Evolutionary conservation across 2,329 filamentous ascomycete species (phyloP), one percentile per base, ranked within the genome.

Genomic region (Phialophora verrucosa): DNA sequence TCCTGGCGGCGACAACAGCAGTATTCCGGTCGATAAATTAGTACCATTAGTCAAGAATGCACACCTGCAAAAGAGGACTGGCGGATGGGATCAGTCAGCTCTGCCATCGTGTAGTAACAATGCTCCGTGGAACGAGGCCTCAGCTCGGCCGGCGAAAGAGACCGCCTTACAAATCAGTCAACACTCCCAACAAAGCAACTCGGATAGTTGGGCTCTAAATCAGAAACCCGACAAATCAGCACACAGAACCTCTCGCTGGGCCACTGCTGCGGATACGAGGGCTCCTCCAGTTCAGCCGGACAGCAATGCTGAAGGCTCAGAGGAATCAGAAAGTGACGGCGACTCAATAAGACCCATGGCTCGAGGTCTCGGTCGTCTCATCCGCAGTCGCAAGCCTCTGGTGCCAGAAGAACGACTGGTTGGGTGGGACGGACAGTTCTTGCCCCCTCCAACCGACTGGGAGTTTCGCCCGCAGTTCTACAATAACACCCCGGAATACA

Each of bases 391-490:
- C 8, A 32, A 55, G 20, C 58, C 69, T 57, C 23, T 11, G 29
- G 57, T 38, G 12, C 20, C 23, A 23, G 66, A 69, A 27, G 55
- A 62, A 4, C n/a, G 32, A 11, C 62, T 72, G 2, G 58, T 59
- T 4, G 81, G 82, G 63, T 85, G 79, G 79, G 76, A 81, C 59
- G 82, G 82, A 12, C 74, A 79, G 7, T 80, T 78, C 75, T 73
- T 79, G 29, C 82, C 82, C 2, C 76, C 83, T 25, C 81, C 82
- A 1, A 74, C 81, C 20, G 77, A 83, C 27, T 85, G 83, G 83
- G 76, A 79, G 29, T 72, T 68, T 10, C 77, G 80, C 73, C 65
- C 76, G 71, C n/a, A 74, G 75, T 71, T 76, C 77, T 42, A 74
- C 60, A 67, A 67, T 60, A 64, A 63, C 17, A 54, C 35, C 10